A percentile compares a stretch with the other conserved stretches of the same genome.
These are phyloP conservation scores for Schizonepeta tenuifolia DNA, from an alignment of 257 asterid species.

Conservation along the genomic window DNA sequence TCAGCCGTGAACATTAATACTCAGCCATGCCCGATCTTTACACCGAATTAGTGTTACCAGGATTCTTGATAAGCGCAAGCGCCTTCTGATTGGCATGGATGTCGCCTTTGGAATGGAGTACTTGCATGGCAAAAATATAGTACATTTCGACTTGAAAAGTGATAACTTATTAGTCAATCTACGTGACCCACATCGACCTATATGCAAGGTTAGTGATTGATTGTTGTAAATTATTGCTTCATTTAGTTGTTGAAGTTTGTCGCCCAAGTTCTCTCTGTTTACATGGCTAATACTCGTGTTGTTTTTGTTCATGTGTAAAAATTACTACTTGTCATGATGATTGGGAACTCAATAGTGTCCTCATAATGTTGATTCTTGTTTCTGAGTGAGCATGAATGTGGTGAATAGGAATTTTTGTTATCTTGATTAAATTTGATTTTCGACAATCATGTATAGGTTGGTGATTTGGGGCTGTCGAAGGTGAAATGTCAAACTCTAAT, in stretches of 20 bases:
- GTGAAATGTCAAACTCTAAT: conserved; percentile 93
- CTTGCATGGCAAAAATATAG: conserved; percentile 94
- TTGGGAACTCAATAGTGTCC: too few relatives aligned
- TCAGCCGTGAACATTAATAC: conserved; percentile 6
- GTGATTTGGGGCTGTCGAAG: conserved; percentile 97
- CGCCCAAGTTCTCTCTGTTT: conserved; percentile 14
- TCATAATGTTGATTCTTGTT: too few relatives aligned
- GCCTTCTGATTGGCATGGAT: conserved; percentile 92
- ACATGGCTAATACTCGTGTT: too few relatives aligned
- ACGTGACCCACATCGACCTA: conserved; percentile 99
- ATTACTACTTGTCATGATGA: conserved; percentile 2
- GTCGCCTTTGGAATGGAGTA: conserved; percentile 99
- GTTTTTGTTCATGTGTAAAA: background rate
- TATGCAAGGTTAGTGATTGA: conserved; percentile 81
- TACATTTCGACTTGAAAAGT: conserved; percentile 96
- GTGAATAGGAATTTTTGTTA: too few relatives aligned
- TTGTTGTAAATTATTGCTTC: background rate
- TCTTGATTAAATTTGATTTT: background rate
- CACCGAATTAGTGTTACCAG: conserved; percentile 42
- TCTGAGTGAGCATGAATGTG: too few relatives aligned
- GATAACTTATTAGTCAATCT: conserved; percentile 97
- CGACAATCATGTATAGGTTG: conserved; percentile 60
- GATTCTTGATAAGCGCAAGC: conserved; percentile 89
- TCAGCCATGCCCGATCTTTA: conserved; percentile 13
- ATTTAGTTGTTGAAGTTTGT: background rate